phyloP scores from a whole-genome alignment of 1,284 basidiomycete species.

The Malassezia psittaci region DNA sequence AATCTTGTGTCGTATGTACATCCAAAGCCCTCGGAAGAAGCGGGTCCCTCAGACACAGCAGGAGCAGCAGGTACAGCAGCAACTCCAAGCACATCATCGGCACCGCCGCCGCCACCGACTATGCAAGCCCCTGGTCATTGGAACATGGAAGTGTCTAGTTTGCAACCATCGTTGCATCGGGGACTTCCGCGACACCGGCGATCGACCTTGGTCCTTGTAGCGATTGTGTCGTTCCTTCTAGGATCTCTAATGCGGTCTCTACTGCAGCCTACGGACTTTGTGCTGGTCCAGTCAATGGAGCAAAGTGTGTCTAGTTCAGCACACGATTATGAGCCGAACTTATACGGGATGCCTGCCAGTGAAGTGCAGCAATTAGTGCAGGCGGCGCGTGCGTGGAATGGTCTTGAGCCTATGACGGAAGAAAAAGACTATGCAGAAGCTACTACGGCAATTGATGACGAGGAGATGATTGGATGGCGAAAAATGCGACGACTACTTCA shows the following conservation, averaged over 20 bases:
- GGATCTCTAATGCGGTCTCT: slow-evolving; percentile 79
- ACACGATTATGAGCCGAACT: background rate
- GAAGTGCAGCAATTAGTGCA: slow-evolving; percentile 14
- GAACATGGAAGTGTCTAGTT: background rate
- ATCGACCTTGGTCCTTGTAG: slow-evolving; percentile 56
- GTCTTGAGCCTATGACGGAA: background rate
- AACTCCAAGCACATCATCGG: background rate
- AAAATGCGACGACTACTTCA: slow-evolving; percentile 21
- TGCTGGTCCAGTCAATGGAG: slow-evolving; percentile 45
- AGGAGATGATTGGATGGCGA: slow-evolving; percentile 22
- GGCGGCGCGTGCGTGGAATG: slow-evolving; percentile 9
- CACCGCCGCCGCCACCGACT: background rate
- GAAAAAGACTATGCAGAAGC: background rate
- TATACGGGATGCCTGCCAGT: slow-evolving; percentile 12
- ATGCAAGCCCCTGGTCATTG: background rate
- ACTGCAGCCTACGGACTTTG: slow-evolving; percentile 80
- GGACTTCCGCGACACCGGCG: slow-evolving; percentile 21
- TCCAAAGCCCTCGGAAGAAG: background rate
- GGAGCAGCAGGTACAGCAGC: background rate
- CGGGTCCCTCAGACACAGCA: background rate
- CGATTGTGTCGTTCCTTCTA: slow-evolving; percentile 76
- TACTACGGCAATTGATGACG: no score
- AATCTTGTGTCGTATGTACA: background rate
- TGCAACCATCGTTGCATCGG: background rate
- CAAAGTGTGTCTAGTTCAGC: background rate